Conservation (phyloP, 352 stramenopile species). For the Phytopythium helicoides region DNA sequence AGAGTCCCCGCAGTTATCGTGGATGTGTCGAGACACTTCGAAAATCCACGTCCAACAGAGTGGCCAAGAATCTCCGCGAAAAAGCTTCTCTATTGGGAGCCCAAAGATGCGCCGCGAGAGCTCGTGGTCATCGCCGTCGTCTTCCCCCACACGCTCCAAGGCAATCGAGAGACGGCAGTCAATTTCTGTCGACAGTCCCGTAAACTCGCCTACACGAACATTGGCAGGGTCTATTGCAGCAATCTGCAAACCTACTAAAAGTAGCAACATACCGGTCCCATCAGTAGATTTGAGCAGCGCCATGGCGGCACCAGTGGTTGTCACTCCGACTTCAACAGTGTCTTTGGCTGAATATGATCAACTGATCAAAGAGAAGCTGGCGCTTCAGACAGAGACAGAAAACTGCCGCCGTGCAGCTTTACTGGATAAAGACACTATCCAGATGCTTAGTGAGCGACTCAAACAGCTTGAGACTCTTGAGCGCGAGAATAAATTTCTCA, state of each 20-base stretch:
- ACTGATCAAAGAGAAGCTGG: constrained; percentile 35
- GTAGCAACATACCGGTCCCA: neutral
- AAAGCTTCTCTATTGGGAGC: neutral
- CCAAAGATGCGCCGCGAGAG: constrained; percentile 3
- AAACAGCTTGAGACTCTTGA: constrained; percentile 40
- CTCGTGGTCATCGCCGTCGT: constrained; percentile 6
- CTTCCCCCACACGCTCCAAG: neutral
- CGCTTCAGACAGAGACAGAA: constrained; percentile 23
- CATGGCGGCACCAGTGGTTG: neutral
- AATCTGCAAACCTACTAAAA: neutral
- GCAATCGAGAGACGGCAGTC: constrained; percentile 2
- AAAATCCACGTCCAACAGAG: constrained; percentile 6
- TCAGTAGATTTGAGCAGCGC: neutral
- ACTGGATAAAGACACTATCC: constrained; percentile 39
- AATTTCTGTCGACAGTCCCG: constrained; percentile 3
- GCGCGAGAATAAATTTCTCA: constrained; percentile 52
- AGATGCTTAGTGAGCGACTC: constrained; percentile 35
- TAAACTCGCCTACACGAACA: constrained; percentile 8
- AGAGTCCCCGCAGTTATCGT: neutral
- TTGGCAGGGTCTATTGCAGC: constrained; percentile 6
- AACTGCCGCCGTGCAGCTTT: constrained; percentile 5
- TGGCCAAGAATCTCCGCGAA: constrained; percentile 3
- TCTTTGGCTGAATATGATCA: constrained; percentile 31
- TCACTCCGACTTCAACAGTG: constrained; percentile 1
- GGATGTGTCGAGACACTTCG: no score